Evolutionary conservation across 169 alveolate species (phyloP), one percentile per base, ranked within the genome.

Genomic region (Theileria orientalis): DNA sequence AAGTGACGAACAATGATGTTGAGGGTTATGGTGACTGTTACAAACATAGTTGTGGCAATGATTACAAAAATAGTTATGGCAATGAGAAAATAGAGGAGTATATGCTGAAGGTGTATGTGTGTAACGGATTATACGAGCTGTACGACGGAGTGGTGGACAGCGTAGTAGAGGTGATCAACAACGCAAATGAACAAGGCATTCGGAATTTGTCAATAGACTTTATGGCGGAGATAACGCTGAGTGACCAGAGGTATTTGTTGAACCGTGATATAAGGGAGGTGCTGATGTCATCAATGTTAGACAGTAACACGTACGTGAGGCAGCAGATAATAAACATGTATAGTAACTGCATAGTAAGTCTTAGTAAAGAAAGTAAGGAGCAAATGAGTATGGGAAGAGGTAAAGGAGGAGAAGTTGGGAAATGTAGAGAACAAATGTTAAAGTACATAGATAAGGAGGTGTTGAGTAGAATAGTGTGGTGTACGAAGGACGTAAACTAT

Each of bases 401-500:
- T 11, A 49, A 49, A 21, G 60, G 1, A 21, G 1, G 60, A 5
- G 30, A 49, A 21, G 60, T 21, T 49, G 7, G 0, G 19, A 32
- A 2, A 14, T 49, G 19, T 49, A 32, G 25, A 32, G 60, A 2
- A 7, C 35, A 49, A 49, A 27, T 49, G 19, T 9, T 49, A 6
- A 59, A 21, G 6, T 59, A 40, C 49, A 2, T 59, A 16, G 7
- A 16, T 59, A 16, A 59, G 23, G 23, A 16, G n/a, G 11, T 64
- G n/a, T 11, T 64, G 23, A 46, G 25, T 23, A 68, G 41, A 32
- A 27, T 76, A 19, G n/a, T 76, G 46, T 51, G 37, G 6, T 49
- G 67, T 13, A 56, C 69, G 41, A 40, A 71, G 30, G 85, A 76
- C 40, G 59, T 69, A n/a, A 76, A 68, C 73, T 69, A 75, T 66